Evolutionary conservation across 2,329 filamentous ascomycete genomes (phyloP).

Genomic region (Fusarium zealandicum): DNA sequence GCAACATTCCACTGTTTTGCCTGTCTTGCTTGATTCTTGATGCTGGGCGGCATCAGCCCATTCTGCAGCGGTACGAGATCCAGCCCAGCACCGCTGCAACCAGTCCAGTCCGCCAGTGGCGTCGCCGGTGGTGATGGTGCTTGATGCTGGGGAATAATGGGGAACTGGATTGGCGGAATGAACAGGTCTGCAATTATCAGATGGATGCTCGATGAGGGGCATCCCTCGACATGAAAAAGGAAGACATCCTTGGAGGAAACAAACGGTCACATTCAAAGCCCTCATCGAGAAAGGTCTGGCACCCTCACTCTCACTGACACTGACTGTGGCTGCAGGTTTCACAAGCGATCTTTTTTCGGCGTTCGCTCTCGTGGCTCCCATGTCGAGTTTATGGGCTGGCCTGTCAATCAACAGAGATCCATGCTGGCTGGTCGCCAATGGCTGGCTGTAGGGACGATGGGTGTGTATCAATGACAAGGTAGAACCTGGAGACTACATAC

Average conservation of each 20-base stretch:
- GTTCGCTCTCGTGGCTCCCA: conserved; percentile 41
- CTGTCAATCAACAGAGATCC: conserved; percentile 35
- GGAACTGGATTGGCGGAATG: conserved; percentile 33
- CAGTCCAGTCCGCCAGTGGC: conserved; percentile 21
- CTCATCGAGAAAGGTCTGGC: conserved; percentile 11
- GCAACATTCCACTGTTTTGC: conserved; percentile 18
- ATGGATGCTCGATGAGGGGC: conserved; percentile 19
- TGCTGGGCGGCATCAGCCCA: conserved; percentile 31
- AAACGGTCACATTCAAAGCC: conserved; percentile 13
- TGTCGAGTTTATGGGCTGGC: conserved; percentile 30
- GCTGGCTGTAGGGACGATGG: conserved; percentile 26
- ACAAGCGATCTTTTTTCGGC: conserved; percentile 28
- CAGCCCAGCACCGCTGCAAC: conserved; percentile 16
- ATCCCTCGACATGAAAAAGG: conserved; percentile 4
- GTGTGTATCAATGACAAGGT: conserved; percentile 26
- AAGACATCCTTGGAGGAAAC: conserved; percentile 2
- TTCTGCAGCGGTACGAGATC: conserved; percentile 28
- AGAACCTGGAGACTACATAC: conserved; percentile 16
- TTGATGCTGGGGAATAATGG: conserved; percentile 7
- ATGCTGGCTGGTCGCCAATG: conserved; percentile 27
- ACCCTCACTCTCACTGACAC: conserved; percentile 2
- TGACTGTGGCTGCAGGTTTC: conserved; percentile 19
- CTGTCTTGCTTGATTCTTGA: conserved; percentile 11
- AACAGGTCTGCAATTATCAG: conserved; percentile 11
- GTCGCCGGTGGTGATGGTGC: conserved; percentile 23